Percentiles rank a stretch among this genome's conserved stretches.
phyloP scores from a whole-genome alignment of 2,329 filamentous ascomycete genomes.

The Tolypocladium ophioglossoides region DNA sequence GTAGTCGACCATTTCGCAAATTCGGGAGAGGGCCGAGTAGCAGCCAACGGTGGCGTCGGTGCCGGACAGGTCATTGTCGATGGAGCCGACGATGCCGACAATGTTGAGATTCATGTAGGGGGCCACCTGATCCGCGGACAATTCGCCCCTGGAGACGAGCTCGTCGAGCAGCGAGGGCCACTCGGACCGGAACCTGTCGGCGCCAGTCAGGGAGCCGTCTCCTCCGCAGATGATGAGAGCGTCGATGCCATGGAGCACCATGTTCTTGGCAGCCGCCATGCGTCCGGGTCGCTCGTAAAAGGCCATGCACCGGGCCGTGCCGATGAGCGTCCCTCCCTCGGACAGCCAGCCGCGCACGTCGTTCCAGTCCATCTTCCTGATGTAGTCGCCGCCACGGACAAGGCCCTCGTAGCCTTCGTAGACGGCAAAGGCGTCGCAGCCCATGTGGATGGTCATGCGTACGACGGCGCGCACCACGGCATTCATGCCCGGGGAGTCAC shows the following conservation, averaged over 20 bases:
- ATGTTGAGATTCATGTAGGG: slow-evolving; percentile 88
- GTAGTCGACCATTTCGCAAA: slow-evolving; percentile 93
- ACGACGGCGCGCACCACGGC: slow-evolving; percentile 83
- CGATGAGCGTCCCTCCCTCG: slow-evolving; percentile 90
- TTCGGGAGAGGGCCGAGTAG: slow-evolving; percentile 85
- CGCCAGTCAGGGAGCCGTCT: slow-evolving; percentile 91
- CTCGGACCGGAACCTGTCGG: slow-evolving; percentile 83
- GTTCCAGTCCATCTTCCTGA: slow-evolving; percentile 80
- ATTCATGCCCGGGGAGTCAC: slow-evolving; percentile 93
- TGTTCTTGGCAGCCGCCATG: slow-evolving; percentile 80
- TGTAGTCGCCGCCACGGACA: slow-evolving; percentile 79
- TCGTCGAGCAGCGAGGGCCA: slow-evolving; percentile 85
- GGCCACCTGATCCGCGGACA: slow-evolving; percentile 59
- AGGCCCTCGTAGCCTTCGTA: slow-evolving; percentile 96
- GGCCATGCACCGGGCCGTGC: slow-evolving; percentile 83
- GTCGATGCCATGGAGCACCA: slow-evolving; percentile 87
- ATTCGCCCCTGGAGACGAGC: slow-evolving; percentile 62
- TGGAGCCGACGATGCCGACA: slow-evolving; percentile 89
- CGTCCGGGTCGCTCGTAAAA: slow-evolving; percentile 86
- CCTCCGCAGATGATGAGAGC: slow-evolving; percentile 94
- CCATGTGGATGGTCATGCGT: slow-evolving; percentile 78
- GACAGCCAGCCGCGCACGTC: slow-evolving; percentile 91
- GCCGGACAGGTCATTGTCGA: slow-evolving; percentile 95
- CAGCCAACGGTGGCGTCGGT: slow-evolving; percentile 97
- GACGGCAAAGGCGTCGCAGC: slow-evolving; percentile 68